Evolutionary conservation across 2,329 filamentous ascomycete genomes (phyloP).

Genomic region (Xylariaceae sp.): DNA sequence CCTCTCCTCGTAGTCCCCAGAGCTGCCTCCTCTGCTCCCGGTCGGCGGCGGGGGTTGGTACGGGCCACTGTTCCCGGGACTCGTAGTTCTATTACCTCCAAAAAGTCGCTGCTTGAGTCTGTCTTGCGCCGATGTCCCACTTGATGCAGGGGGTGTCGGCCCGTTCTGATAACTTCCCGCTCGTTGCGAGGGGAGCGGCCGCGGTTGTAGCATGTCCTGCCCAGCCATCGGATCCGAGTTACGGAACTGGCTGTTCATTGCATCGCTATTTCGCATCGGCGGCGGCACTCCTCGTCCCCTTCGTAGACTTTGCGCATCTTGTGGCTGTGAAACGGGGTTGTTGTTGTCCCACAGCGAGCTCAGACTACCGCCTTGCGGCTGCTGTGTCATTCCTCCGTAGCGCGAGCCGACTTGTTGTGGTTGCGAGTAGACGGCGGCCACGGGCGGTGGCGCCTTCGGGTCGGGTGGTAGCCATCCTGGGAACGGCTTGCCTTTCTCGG

Average conservation of each 20-base stretch:
- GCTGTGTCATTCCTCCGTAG: slow-evolving; percentile 46
- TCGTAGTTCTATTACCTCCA: slow-evolving; percentile 59
- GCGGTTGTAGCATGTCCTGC: slow-evolving; percentile 32
- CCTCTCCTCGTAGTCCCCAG: slow-evolving; percentile 41
- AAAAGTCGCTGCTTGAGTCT: slow-evolving; percentile 68
- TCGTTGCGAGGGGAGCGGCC: slow-evolving; percentile 69
- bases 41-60: slow-evolving; percentile 43
- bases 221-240: slow-evolving; percentile 29
- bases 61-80: slow-evolving; percentile 46
- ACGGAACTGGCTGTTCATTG: slow-evolving; percentile 33
- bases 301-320: slow-evolving; percentile 42
- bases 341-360: slow-evolving; percentile 58
- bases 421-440: slow-evolving; percentile 51
- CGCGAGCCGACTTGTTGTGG: slow-evolving; percentile 47
- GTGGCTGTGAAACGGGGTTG: slow-evolving; percentile 33
- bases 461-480: slow-evolving; percentile 87
- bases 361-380: slow-evolving; percentile 37
- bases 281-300: slow-evolving; percentile 38
- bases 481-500: slow-evolving; percentile 75
- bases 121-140: not conserved
- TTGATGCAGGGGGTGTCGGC: slow-evolving; percentile 30
- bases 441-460: slow-evolving; percentile 66
- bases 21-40: slow-evolving; percentile 28
- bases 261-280: slow-evolving; percentile 26
- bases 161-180: slow-evolving; percentile 67